Evolutionary conservation across 2,329 filamentous ascomycete species (phyloP), one percentile per base, ranked within the genome.

Genomic region (Ascocoryne sarcoides): DNA sequence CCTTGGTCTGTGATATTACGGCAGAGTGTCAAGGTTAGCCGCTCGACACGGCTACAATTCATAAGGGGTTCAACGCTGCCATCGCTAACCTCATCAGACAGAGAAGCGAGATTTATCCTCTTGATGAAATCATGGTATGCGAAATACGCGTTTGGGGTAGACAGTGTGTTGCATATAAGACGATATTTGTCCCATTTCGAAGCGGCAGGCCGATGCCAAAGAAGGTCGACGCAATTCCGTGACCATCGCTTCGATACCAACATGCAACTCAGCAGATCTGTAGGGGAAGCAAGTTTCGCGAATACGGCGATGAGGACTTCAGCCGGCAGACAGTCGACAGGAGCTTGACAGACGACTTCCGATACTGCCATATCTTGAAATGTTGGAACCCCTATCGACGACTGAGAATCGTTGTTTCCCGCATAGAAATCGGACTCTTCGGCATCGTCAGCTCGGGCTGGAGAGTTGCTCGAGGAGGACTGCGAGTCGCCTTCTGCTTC

Each of bases 231-330:
- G 37, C 84, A 82, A 59, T 95, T 95, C 48, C 83, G 73, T 19
- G 92, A 84, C 92, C 92, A 98, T 47, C 82, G 78, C 63, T 88
- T 89, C 57, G 82, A 95, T n/a, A 95, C 89, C 49, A 92, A 70
- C 84, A 96, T 89, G 64, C 85, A 93, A 63, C 80, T 82, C 51
- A 87, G 75, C 52, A 95, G 73, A 57, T 98, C 90, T 32, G 70
- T 67, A 2, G 88, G 75, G 10, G 75, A 77, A 55, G 71, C 80
- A 43, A 98, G 75, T 62, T 88, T 92, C 26, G 84, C 73, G 64
- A 98, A 95, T 56, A 96, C 82, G 63, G 80, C 76, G 57, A 98
- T 95, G 59, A 96, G 79, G 46, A 98, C 84, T 69, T 98, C 92
- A 61, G 89, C 90, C 29, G 92, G 92, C 26, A 98, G 72, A 42